Evolutionary conservation across 139 green algal species (phyloP).

Genomic region (Tetratostichococcus sp.): DNA sequence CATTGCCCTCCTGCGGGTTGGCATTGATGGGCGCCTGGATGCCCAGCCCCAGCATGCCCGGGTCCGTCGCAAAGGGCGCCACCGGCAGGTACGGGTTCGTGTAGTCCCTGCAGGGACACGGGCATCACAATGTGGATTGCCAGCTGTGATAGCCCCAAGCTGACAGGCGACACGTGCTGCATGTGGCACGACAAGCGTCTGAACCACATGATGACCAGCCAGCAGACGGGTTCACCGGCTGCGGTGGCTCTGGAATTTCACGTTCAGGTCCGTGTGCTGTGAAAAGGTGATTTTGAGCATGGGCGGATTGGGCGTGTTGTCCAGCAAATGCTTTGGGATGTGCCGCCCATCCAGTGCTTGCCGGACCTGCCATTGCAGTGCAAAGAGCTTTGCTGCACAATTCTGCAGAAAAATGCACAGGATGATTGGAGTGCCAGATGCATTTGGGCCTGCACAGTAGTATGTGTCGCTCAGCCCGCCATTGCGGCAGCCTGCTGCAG

Average conservation of each 20-base stretch:
- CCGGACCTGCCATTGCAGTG: slow-evolving; percentile 24
- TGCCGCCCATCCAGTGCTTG: slow-evolving; percentile 27
- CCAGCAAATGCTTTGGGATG: slow-evolving; percentile 42
- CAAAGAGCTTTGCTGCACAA: no score
- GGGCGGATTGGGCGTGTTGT: slow-evolving; percentile 30
- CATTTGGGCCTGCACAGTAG: no score
- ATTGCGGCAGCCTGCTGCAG: no score
- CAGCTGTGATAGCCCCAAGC: no score
- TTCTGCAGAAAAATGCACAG: no score
- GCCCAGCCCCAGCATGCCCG: slow-evolving; percentile 17
- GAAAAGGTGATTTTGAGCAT: slow-evolving; percentile 57
- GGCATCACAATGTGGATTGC: no score
- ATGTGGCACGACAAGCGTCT: no score
- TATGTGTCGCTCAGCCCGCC: no score
- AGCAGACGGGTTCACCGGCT: no score
- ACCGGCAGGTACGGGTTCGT: slow-evolving; percentile 52
- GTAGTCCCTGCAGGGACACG: slow-evolving; percentile 47
- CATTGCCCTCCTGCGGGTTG: slow-evolving; percentile 29
- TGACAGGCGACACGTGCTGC: no score
- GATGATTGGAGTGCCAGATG: no score
- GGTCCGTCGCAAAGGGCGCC: slow-evolving; percentile 23
- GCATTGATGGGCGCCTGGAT: not conserved
- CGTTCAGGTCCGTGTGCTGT: slow-evolving; percentile 51
- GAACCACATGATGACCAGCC: no score
- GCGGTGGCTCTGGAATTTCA: slow-evolving; percentile 55